These are phyloP conservation scores for Triticum urartu DNA, from an alignment of 176 grass and related monocot species.

Conservation along the genomic window DNA sequence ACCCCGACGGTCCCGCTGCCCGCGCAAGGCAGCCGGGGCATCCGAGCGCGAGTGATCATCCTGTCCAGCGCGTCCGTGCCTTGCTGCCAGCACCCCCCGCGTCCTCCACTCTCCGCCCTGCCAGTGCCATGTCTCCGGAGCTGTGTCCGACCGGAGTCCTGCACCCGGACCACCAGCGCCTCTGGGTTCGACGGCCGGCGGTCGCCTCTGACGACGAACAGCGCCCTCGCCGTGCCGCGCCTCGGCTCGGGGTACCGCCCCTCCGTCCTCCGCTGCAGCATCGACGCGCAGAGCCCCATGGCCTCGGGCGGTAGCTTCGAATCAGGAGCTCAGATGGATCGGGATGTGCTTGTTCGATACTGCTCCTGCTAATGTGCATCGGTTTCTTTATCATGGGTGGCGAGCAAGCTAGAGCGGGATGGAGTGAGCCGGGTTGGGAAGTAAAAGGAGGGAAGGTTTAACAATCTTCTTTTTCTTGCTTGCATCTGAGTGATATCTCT, in stretches of 20 bases:
- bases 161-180: slow-evolving; percentile 4
- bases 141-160: background rate
- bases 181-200: background rate
- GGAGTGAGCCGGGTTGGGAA: slow-evolving; percentile 19
- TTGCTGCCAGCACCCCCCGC: background rate
- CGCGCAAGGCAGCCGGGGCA: slow-evolving; percentile 5
- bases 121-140: background rate
- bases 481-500: slow-evolving; percentile 21
- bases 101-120: background rate
- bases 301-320: background rate
- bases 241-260: background rate
- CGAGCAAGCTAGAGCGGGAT: background rate
- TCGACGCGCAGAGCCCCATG: slow-evolving; percentile 47
- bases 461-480: background rate
- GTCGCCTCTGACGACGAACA: slow-evolving; percentile 37
- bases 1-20: background rate
- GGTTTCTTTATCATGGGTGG: slow-evolving; percentile 19
- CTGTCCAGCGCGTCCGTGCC: slow-evolving; percentile 1
- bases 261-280: slow-evolving; percentile 6
- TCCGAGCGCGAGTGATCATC: background rate
- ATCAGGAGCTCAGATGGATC: background rate
- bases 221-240: background rate
- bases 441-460: slow-evolving; percentile 35
- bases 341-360: background rate
- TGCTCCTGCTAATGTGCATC: background rate